Percentiles rank a stretch among this genome's conserved stretches.
Evolutionary conservation across 1,284 basidiomycete genomes (phyloP).

Genomic region (Dichomitus squalens): DNA sequence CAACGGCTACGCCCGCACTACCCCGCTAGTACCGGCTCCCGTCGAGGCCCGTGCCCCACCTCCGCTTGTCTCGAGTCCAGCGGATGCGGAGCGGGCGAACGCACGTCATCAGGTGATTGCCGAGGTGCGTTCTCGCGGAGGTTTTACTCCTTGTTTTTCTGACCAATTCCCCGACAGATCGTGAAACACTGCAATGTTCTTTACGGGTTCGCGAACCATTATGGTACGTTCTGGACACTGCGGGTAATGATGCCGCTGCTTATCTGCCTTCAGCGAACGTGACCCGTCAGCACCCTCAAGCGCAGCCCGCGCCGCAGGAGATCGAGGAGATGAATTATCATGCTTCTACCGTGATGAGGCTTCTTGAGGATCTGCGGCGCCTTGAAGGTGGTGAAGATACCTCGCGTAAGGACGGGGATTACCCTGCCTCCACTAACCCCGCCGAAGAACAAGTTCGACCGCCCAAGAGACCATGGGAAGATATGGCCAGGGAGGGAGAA

Average conservation of each 20-base stretch:
- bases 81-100: slow-evolving; percentile 22
- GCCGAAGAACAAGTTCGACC: slow-evolving; percentile 46
- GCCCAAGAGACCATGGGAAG: slow-evolving; percentile 80
- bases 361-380: slow-evolving; percentile 63
- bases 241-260: not conserved
- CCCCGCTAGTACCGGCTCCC: slow-evolving; percentile 38
- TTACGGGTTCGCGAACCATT: slow-evolving; percentile 65
- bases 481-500: slow-evolving; percentile 49
- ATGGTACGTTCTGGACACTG: slow-evolving; percentile 42
- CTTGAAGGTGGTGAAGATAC: slow-evolving; percentile 35
- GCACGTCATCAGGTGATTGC: slow-evolving; percentile 27
- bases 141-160: slow-evolving; percentile 6
- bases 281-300: slow-evolving; percentile 46
- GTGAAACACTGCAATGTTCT: slow-evolving; percentile 59
- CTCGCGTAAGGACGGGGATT: slow-evolving; percentile 28
- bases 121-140: slow-evolving; percentile 19
- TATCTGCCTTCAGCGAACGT: slow-evolving; percentile 41
- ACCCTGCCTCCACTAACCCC: slow-evolving; percentile 20
- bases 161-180: slow-evolving; percentile 44
- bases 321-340: slow-evolving; percentile 66
- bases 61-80: slow-evolving; percentile 12
- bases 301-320: slow-evolving; percentile 56
- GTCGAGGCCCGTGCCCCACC: slow-evolving; percentile 33
- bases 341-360: slow-evolving; percentile 62
- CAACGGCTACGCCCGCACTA: slow-evolving; percentile 28